Evolutionary conservation across 306 rosid genomes (phyloP).

Genomic region (Prunus kanzakura): DNA sequence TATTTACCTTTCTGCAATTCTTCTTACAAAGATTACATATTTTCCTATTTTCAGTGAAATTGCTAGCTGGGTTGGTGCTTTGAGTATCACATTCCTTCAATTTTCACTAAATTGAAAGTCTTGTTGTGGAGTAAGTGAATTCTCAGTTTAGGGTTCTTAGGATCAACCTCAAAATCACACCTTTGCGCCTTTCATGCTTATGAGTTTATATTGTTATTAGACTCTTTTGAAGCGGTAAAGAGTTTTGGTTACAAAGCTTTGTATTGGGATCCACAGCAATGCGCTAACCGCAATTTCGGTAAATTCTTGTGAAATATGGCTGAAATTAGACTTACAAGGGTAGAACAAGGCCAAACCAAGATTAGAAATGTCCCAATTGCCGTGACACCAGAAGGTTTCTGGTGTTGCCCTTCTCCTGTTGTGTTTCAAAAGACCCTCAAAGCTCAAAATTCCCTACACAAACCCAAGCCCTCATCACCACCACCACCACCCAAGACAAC

Average conservation of each 20-base stretch:
- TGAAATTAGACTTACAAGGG: constrained; percentile 57
- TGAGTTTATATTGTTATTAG: constrained; percentile 12
- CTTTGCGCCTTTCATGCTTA: constrained; percentile 22
- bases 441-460: constrained; percentile 65
- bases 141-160: constrained; percentile 22
- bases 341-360: constrained; percentile 76
- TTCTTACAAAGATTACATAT: constrained; percentile 23
- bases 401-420: constrained; percentile 96
- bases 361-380: constrained; percentile 86
- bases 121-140: constrained; percentile 19
- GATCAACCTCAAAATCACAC: constrained; percentile 34
- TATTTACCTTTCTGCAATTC: constrained; percentile 19
- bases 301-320: constrained; percentile 52
- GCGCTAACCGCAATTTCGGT: constrained; percentile 30
- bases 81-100: constrained; percentile 1
- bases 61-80: constrained; percentile 4
- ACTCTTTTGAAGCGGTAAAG: constrained; percentile 17
- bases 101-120: constrained; percentile 11
- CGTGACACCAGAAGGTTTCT: constrained; percentile 90
- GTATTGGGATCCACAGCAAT: constrained; percentile 22
- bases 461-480: constrained; percentile 71
- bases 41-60: constrained; percentile 20
- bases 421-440: constrained; percentile 82
- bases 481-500: constrained; percentile 53
- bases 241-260: constrained; percentile 26